Percentiles rank a stretch among this genome's conserved stretches.
phyloP scores from a whole-genome alignment of 345 rosid genomes.

The Eucalyptus caleyi region DNA sequence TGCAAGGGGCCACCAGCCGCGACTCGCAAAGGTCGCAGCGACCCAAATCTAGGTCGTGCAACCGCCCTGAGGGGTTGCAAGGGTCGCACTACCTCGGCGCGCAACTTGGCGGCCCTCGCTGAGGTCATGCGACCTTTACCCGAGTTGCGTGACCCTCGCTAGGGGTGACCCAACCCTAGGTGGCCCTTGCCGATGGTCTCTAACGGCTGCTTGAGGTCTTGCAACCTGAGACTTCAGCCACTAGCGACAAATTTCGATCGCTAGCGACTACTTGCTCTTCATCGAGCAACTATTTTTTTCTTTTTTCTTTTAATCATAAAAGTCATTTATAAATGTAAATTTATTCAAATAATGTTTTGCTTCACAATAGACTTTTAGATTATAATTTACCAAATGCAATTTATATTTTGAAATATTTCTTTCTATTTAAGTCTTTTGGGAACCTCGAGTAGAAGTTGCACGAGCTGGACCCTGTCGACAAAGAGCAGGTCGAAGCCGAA shows the following conservation, averaged over 20 bases:
- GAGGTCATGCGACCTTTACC: too few relatives aligned
- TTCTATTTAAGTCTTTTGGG: too few relatives aligned
- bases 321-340: too few relatives aligned
- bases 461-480: background rate
- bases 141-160: rapidly evolving
- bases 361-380: too few relatives aligned
- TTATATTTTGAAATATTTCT: too few relatives aligned
- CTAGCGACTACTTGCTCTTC: rapidly evolving
- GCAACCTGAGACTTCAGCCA: too few relatives aligned
- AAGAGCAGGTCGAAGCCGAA: background rate
- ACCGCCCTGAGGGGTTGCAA: too few relatives aligned
- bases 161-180: rapidly evolving
- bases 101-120: rapidly evolving
- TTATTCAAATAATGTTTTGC: too few relatives aligned
- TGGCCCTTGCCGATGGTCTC: rapidly evolving
- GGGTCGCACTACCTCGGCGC: rapidly evolving
- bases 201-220: rapidly evolving
- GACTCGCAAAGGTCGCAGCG: rapidly evolving
- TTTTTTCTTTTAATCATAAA: too few relatives aligned
- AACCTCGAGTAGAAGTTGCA: background rate
- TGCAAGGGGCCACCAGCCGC: rapidly evolving
- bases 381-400: too few relatives aligned
- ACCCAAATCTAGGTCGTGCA: rapidly evolving
- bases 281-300: rapidly evolving
- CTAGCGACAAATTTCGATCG: rapidly evolving